Conservation (phyloP, 169 alveolate genomes). For the Eimeria mitis region DNA sequence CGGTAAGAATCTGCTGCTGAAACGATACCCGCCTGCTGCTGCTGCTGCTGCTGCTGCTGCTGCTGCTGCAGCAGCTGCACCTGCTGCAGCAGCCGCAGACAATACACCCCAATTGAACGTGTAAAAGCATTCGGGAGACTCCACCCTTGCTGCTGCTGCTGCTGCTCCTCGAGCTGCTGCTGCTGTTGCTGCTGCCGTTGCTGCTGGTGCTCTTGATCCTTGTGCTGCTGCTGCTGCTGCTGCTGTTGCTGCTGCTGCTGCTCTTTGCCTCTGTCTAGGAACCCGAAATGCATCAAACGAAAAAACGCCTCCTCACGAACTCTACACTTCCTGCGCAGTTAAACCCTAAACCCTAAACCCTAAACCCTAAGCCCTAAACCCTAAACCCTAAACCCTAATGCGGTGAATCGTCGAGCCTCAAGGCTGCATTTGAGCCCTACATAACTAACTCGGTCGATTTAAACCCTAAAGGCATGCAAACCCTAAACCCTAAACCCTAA, state of each 20-base stretch:
- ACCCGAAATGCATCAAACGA: slow-evolving; percentile 57
- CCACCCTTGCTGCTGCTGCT: slow-evolving; percentile 17
- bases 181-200: slow-evolving; percentile 15
- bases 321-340: slow-evolving; percentile 1
- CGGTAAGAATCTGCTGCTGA: background rate
- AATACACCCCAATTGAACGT: background rate
- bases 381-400: slow-evolving; percentile 10
- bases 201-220: background rate
- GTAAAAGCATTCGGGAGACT: background rate
- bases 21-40: background rate
- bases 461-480: too few species aligned
- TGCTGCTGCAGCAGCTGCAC: slow-evolving; percentile 45
- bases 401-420: too few species aligned
- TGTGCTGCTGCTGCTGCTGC: slow-evolving; percentile 10
- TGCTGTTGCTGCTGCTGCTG: slow-evolving; percentile 24
- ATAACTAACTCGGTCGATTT: too few species aligned
- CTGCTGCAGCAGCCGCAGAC: slow-evolving; percentile 45
- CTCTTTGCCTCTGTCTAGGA: background rate
- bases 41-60: slow-evolving; percentile 34
- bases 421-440: too few species aligned
- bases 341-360: slow-evolving; percentile 23
- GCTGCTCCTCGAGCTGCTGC: background rate
- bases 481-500: too few species aligned
- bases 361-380: slow-evolving; percentile 23
- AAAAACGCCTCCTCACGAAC: slow-evolving; percentile 50